Evolutionary conservation across 352 stramenopile genomes (phyloP).

Genomic region (Globisporangium yorkense): DNA sequence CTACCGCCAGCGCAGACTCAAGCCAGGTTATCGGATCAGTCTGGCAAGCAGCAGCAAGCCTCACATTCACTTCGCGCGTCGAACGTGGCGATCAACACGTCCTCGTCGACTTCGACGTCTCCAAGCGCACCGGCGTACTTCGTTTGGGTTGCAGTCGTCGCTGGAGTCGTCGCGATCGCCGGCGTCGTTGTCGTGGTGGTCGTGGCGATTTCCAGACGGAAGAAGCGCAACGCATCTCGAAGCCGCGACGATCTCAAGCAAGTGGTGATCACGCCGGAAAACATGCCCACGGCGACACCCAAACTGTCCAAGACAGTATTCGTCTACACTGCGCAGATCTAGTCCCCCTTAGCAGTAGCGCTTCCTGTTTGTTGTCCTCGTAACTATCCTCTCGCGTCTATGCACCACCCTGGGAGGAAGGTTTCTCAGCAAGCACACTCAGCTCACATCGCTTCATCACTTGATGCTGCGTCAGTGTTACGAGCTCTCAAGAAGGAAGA

Average conservation of each 20-base stretch:
- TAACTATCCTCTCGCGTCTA: no score
- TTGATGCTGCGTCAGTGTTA: no score
- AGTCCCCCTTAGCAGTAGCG: background rate
- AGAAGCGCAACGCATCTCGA: constrained; percentile 1
- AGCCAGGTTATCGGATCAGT: background rate
- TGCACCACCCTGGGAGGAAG: no score
- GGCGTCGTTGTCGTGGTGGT: constrained; percentile 7
- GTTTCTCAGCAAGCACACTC: no score
- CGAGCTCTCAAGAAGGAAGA: no score
- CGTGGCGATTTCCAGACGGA: constrained; percentile 6
- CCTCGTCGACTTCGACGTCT: constrained; percentile 15
- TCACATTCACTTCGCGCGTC: background rate
- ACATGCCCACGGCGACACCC: constrained; percentile 13
- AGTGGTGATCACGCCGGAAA: constrained; percentile 39
- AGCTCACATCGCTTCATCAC: no score
- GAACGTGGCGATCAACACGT: background rate
- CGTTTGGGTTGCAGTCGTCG: constrained; percentile 10
- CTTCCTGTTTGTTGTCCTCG: no score
- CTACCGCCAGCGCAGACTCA: background rate
- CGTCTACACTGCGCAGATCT: constrained; percentile 53
- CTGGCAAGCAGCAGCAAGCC: background rate
- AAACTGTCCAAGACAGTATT: constrained; percentile 31
- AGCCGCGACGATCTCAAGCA: constrained; percentile 20
- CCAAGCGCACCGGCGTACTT: background rate
- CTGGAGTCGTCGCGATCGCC: constrained; percentile 10